Evolutionary conservation across 768 basidiomycete genomes (phyloP), one percentile per base, ranked within the genome.

Genomic region (Trametes gibbosa): DNA sequence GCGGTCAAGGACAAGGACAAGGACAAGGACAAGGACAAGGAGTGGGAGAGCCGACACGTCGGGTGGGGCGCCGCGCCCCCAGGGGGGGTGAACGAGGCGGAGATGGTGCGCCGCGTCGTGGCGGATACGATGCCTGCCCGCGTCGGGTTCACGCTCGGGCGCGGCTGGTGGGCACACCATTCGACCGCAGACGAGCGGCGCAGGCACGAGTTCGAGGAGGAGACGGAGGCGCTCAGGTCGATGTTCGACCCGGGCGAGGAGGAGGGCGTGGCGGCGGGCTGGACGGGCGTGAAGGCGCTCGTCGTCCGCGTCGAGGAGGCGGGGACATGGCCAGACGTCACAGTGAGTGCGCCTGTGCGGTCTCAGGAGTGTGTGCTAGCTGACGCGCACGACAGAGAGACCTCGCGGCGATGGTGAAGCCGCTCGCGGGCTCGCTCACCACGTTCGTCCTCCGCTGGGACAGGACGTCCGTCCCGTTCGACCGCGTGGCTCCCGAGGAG

Each of bases 401-500:
- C 50, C 25, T 61, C 25, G 27, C 42, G n/a, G 59, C 49, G 42
- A 42, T 55, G 41, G 48, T 61, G 48, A 34, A 37, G 25, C 59
- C 59, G 34, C 59, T 61, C 34, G 49, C 59, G 19, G 16, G n/a
- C 43, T 23, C 53, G 34, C 59, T 61, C 32, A 12, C 49, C 16
- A 56, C 50, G 23, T 39, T 61, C 50, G 59, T 51, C n/a, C 48
- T 61, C 23, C 49, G 42, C 59, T 61, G 59, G 59, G 59, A 61
- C 50, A 32, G 59, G 41, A 61, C 53, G n/a, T 61, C 59, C 35
- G 59, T 61, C 49, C 59, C 59, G 12, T 61, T 61, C 50, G 59
- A 55, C 42, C 53, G 59, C 23, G 32, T 45, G 1, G 48, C 59
- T 23, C 29, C 40, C n/a, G 59, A 60, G 19, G 59, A 60, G 40